Evolutionary conservation across 495 filamentous ascomycete genomes (phyloP), one percentile per base, ranked within the genome.

Genomic region (Trichoderma gamsii): DNA sequence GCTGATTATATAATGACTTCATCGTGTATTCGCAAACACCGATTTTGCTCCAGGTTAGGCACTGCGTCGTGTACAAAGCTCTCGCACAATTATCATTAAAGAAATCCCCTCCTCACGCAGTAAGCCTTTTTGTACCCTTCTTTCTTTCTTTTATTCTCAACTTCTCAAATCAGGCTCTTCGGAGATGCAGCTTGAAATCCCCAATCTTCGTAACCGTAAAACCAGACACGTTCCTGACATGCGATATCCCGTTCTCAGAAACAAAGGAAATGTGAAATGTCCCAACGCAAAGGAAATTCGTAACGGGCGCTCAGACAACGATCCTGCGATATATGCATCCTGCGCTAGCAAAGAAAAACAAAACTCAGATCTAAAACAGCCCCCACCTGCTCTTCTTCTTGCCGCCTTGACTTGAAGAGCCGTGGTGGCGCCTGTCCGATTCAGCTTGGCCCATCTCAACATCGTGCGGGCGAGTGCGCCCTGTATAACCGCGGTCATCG

Each of bases 381-480:
- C 56, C 23, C 27, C 56, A 23, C 25, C 25, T 32, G 25, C 56
- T 18, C 27, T 27, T 4, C 16, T 61, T 23, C 56, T 61, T 61
- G 56, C 56, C 25, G 27, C 5, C 15, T 3, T 32, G 23, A 15
- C 13, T 23, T 32, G 56, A 32, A 16, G 56, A 32, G 12, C 25
- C 25, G 4, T 61, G 3, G 11, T 61, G 11, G 13, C 18, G 3
- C 15, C 23, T 13, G 23, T n/a, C 63, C 13, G 32, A 21, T 4
- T 44, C 5, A 6, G 59, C 49, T 7, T 70, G 38, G 46, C 77
- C 79, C 44, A 71, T 71, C 71, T 82, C 79, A 38, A 78, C 35
- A 69, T 82, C 79, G 15, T 71, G 68, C 38, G 76, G 76, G 38
- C 73, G 77, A 52, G 75, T 73, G 27, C 77, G 72, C 1, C 77